A percentile compares a stretch with the other conserved stretches of the same genome.
phyloP scores from a whole-genome alignment of 129 eudicot species.

The Arctium minus region DNA sequence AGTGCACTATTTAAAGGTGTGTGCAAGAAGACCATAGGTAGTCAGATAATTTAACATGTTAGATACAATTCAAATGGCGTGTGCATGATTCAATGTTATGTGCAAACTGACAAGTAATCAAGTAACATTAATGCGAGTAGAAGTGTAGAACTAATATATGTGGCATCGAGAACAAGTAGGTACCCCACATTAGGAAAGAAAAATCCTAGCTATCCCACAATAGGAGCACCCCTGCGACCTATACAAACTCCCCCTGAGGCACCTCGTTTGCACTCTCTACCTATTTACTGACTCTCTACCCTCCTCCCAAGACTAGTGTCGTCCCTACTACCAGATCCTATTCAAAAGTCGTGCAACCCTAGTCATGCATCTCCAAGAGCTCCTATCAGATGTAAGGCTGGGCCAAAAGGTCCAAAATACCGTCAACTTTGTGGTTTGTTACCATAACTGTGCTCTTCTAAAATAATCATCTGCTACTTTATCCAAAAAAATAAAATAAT shows the following conservation, averaged over 20 bases:
- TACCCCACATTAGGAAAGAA: background rate
- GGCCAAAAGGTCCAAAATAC: conserved; percentile 1
- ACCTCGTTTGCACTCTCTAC: background rate
- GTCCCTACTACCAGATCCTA: background rate
- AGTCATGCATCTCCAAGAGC: background rate
- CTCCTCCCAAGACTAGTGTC: background rate
- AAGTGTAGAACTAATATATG: too few relatives aligned
- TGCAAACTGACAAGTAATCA: background rate
- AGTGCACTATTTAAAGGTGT: background rate
- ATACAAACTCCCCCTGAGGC: background rate
- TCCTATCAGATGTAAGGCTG: background rate
- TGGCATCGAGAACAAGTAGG: background rate
- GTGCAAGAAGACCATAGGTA: background rate
- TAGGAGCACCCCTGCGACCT: background rate
- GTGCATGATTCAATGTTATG: background rate
- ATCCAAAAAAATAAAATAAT: background rate
- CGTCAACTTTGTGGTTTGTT: background rate
- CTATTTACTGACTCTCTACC: background rate
- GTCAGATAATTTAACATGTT: background rate
- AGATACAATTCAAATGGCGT: background rate
- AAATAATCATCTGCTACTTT: background rate
- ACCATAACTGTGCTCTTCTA: background rate
- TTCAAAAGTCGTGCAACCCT: background rate
- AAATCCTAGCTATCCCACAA: background rate
- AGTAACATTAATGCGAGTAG: background rate